A percentile compares a stretch with the other conserved stretches of the same genome.
phyloP scores from a whole-genome alignment of 768 basidiomycete genomes.

The Suillus discolor region DNA sequence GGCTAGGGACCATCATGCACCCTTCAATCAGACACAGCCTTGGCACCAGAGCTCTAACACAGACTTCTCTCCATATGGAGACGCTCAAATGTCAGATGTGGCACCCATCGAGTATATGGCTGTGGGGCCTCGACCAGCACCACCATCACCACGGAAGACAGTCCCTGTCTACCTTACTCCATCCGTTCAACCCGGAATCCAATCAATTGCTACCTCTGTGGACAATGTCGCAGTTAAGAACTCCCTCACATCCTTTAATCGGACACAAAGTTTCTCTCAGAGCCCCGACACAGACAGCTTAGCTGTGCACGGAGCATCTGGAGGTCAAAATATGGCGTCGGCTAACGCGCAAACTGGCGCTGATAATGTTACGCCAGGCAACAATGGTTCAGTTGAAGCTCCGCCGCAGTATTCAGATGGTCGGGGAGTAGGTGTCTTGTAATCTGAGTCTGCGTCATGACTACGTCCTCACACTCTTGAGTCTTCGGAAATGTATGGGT shows the following conservation, averaged over 20 bases:
- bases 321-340: constrained; percentile 31
- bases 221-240: neutral
- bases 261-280: constrained; percentile 14
- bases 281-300: constrained; percentile 22
- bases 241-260: neutral
- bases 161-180: constrained; percentile 18
- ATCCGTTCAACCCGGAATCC: constrained; percentile 8
- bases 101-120: constrained; percentile 28
- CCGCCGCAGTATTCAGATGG: constrained; percentile 72
- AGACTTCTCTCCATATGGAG: constrained; percentile 19
- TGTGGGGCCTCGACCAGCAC: constrained; percentile 20
- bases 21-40: constrained; percentile 9
- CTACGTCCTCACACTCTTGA: neutral
- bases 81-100: constrained; percentile 22
- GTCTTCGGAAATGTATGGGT: neutral
- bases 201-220: neutral
- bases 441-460: neutral
- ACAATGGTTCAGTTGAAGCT: constrained; percentile 64
- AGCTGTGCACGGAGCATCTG: constrained; percentile 17
- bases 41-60: constrained; percentile 22
- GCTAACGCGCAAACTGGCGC: constrained; percentile 57
- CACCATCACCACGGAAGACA: constrained; percentile 35
- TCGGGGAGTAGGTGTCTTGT: constrained; percentile 26
- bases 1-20: neutral
- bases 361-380: constrained; percentile 52